Evolutionary conservation across 768 basidiomycete genomes (phyloP), one percentile per base, ranked within the genome.

Genomic region (Cantharellus anzutake): DNA sequence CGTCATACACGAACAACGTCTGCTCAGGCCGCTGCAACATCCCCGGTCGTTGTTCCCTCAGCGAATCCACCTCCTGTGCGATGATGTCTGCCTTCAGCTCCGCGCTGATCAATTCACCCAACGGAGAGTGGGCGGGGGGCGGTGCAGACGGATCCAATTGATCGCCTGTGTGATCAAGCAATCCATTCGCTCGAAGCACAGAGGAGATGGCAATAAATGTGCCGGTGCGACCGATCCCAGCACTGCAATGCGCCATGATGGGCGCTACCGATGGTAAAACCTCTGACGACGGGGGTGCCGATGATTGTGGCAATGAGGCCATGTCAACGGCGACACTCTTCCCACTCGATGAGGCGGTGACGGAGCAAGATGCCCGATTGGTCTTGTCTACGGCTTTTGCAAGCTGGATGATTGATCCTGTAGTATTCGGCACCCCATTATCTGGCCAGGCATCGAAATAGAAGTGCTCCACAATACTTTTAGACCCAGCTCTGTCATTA

Each of bases 201-300:
- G 88, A 82, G 68, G 90, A 87, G 1, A 94, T 80, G 4, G 86
- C 81, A 66, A 97, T 91, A 69, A 89, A 97, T 35, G 86, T 87
- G 29, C 94, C 94, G 0, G 94, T 97, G 44, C 94, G 78, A 0
- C 94, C 94, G 3, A 96, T 90, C n/a, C 94, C 94, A 0, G 94
- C 94, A 39, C 89, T 92, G 67, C 93, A 93, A 68, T 93, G 90
- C 63, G 92, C 69, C 53, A 93, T 67, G 37, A 91, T 77, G 0
- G 87, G 86, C 39, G 40, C 50, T 69, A 63, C 5, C 59, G 35
- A 7, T 37, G 37, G 63, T 20, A 39, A 51, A 60, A 11, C 66
- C 67, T 2, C 69, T 65, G 5, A 3, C n/a, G 38, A 48, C 51
- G 86, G 83, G 20, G 91, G 74, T 41, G 92, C 72, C 7, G 88